Evolutionary conservation across 805 yeast genomes (phyloP).

Genomic region (Blastobotrys robertii): DNA sequence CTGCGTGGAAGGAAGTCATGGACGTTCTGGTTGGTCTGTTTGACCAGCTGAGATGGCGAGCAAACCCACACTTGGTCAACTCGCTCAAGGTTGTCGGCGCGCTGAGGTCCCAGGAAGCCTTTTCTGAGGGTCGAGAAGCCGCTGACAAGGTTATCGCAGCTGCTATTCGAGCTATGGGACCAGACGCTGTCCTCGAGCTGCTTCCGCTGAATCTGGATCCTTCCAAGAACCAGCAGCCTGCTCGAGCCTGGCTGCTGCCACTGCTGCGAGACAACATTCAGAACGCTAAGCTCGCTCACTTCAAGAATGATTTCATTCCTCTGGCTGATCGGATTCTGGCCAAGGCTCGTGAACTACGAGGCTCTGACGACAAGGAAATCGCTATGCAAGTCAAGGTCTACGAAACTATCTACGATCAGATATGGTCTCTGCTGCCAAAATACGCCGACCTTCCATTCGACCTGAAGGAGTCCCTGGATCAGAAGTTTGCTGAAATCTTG

Average conservation of each 20-base stretch:
- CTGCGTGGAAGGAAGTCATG: conserved; percentile 65
- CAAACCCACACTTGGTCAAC: conserved; percentile 60
- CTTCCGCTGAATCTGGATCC: conserved; percentile 72
- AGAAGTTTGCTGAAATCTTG: conserved; percentile 66
- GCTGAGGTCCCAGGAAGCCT: conserved; percentile 76
- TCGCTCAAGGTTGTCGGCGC: conserved; percentile 68
- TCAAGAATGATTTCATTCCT: conserved; percentile 57
- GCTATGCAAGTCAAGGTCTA: conserved; percentile 70
- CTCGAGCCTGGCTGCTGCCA: conserved; percentile 94
- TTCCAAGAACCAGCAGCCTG: conserved; percentile 44
- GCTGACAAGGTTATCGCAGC: conserved; percentile 75
- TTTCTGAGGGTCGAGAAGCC: conserved; percentile 52
- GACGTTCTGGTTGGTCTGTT: conserved; percentile 56
- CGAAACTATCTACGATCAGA: conserved; percentile 78
- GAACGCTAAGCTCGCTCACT: conserved; percentile 58
- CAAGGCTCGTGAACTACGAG: conserved; percentile 17
- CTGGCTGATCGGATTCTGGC: conserved; percentile 28
- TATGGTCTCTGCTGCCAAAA: conserved; percentile 85
- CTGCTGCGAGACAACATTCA: conserved; percentile 77
- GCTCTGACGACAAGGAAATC: conserved; percentile 22
- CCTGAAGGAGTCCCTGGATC: conserved; percentile 51
- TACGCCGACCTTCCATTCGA: conserved; percentile 85
- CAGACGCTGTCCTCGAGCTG: conserved; percentile 62
- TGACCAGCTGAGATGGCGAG: conserved; percentile 50
- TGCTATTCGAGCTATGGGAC: conserved; percentile 75